Base-by-base conservation (phyloP, 202 grass and related monocot genomes). In the Tripidium arundinaceum region DNA sequence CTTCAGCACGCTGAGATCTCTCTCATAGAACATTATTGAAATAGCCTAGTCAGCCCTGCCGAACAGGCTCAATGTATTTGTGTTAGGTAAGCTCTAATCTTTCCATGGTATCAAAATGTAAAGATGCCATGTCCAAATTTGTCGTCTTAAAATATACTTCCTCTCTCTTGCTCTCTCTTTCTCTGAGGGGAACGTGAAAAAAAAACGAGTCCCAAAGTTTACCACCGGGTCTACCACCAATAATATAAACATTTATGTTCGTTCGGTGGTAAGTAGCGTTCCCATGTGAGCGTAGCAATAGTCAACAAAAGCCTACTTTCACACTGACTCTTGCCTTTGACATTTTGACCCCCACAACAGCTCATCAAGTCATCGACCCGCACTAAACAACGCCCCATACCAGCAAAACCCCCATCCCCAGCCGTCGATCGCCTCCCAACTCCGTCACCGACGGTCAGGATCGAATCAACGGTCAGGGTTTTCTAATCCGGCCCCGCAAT, bases 271-370 rank as follows among this genome's bases (percentile, higher is more conserved):
- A n/a, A 55, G 10, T 50, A 50, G 6, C 46, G 36, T 78, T 83
- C 33, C 80, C 81, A 75, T 84, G 86, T 81, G 86, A 64, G 25
- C 42, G 34, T 50, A 70, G 86, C 81, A 76, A 64, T 65, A 61
- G 86, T 84, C 86, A 80, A 84, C 71, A 80, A 76, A 55, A 42
- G 33, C 34, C 11, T 0, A 45, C 46, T 60, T 46, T 54, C 64
- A 57, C 76, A 68, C 80, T 79, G 86, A 88, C 86, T 31, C 82
- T 39, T 84, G 86, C 81, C 81, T 74, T 88, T 76, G 81, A 84
- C 86, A 69, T 80, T 76, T 84, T 88, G 82, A 84, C 86, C 64
- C 71, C 7, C 11, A 2, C 4, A 36, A 4, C 34, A 65, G 59
- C 71, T 15, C 67, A 62, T 37, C 81, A 49, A 46, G 52, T 57